phyloP scores from a whole-genome alignment of 768 basidiomycete species.

The Termitomyces sp. region DNA sequence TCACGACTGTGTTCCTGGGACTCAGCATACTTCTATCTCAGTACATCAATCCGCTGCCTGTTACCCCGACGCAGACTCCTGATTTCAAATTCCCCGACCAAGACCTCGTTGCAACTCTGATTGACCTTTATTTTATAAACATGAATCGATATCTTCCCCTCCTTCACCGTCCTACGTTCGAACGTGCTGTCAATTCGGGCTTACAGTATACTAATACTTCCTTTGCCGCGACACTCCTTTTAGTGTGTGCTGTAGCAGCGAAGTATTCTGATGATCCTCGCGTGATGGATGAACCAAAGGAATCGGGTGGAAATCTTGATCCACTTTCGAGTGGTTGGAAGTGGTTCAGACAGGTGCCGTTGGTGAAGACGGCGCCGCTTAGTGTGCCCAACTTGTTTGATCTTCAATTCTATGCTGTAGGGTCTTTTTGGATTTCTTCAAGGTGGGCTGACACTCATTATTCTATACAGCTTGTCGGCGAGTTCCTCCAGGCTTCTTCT shows the following conservation, averaged over 20 bases:
- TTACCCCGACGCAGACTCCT: constrained; percentile 6
- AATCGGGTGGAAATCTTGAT: neutral
- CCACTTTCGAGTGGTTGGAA: constrained; percentile 56
- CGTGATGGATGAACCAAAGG: constrained; percentile 28
- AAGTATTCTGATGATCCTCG: constrained; percentile 54
- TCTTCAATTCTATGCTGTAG: constrained; percentile 60
- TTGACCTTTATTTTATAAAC: constrained; percentile 60
- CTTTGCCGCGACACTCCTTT: constrained; percentile 56
- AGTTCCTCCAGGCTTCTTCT: constrained; percentile 51
- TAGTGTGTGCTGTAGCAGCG: constrained; percentile 68
- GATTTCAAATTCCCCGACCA: constrained; percentile 41
- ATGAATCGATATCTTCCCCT: constrained; percentile 57
- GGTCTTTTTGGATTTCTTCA: constrained; percentile 18
- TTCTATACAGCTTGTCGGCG: constrained; percentile 38
- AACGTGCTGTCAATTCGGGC: constrained; percentile 39
- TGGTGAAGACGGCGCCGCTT: constrained; percentile 54
- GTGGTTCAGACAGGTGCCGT: constrained; percentile 61
- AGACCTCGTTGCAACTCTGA: constrained; percentile 44
- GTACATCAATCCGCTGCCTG: constrained; percentile 9
- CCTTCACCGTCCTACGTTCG: constrained; percentile 68
- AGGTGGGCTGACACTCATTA: neutral
- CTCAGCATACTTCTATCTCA: constrained; percentile 18
- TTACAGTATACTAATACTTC: constrained; percentile 42
- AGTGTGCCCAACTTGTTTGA: constrained; percentile 62
- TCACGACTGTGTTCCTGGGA: neutral